A percentile compares a stretch with the other conserved stretches of the same genome.
phyloP scores from a whole-genome alignment of 345 rosid genomes.

The Rhizophora apiculata region DNA sequence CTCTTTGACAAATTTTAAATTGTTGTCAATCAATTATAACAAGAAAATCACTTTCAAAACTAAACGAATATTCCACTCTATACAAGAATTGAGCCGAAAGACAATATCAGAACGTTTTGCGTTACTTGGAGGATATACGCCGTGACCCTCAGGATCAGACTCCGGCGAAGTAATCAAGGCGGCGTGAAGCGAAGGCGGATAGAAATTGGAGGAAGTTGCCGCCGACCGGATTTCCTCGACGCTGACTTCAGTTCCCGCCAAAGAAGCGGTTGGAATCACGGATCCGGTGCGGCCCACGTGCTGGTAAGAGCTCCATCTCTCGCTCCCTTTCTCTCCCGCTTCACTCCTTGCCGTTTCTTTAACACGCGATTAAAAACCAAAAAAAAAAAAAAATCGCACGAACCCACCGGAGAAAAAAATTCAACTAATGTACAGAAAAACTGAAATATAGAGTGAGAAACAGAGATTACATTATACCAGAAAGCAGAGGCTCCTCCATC shows the following conservation, averaged over 20 bases:
- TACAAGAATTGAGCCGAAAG: no score
- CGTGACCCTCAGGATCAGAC: conserved; percentile 48
- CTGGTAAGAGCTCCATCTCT: conserved; percentile 72
- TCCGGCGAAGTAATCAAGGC: conserved; percentile 67
- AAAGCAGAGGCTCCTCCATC: conserved; percentile 73
- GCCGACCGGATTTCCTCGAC: conserved; percentile 87
- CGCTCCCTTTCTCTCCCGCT: conserved; percentile 36
- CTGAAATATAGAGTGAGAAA: neutral
- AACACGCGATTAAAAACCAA: neutral
- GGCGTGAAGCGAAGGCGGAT: conserved; percentile 73
- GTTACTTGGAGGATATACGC: conserved; percentile 25
- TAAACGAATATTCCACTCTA: no score
- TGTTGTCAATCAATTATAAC: no score
- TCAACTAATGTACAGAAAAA: neutral
- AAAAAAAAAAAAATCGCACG: neutral
- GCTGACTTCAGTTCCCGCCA: conserved; percentile 76
- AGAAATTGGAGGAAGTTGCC: conserved; percentile 43
- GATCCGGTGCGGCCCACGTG: conserved; percentile 69
- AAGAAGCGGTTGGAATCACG: conserved; percentile 51
- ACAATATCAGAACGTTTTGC: no score
- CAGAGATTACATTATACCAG: conserved; percentile 34
- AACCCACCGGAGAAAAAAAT: neutral
- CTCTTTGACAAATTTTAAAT: no score
- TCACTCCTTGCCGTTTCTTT: conserved; percentile 44
- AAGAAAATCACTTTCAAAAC: no score